A percentile compares a stretch with the other conserved stretches of the same genome.
Evolutionary conservation across 2,329 filamentous ascomycete species (phyloP).

Genomic region (Neoarthrinium moseri): DNA sequence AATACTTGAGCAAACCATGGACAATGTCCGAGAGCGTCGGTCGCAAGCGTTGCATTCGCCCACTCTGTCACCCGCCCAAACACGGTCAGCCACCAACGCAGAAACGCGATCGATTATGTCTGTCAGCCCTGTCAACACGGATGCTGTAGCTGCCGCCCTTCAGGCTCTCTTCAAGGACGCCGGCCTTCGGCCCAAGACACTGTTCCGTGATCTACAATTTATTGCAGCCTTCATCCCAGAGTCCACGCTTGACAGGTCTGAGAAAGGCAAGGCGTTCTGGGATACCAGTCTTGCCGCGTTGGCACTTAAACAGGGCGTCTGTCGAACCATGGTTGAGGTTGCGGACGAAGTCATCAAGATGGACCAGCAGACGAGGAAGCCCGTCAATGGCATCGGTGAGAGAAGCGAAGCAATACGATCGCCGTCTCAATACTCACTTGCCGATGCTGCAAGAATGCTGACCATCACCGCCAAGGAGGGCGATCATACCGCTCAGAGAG

Average conservation of each 20-base stretch:
- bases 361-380: conserved; percentile 62
- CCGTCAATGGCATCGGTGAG: conserved; percentile 33
- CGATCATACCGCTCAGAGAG: conserved; percentile 82
- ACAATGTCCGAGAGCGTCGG: conserved; percentile 67
- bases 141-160: conserved; percentile 65
- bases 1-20: conserved; percentile 63
- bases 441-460: conserved; percentile 85
- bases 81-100: conserved; percentile 39
- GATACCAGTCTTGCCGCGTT: conserved; percentile 85
- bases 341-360: conserved; percentile 68
- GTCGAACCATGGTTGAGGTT: conserved; percentile 77
- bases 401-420: conserved; percentile 41
- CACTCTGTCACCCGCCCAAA: conserved; percentile 30
- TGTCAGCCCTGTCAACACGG: conserved; percentile 52
- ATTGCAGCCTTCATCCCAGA: conserved; percentile 66
- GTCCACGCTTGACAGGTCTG: conserved; percentile 58
- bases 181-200: conserved; percentile 70
- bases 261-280: conserved; percentile 79
- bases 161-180: conserved; percentile 66
- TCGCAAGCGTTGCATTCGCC: conserved; percentile 50
- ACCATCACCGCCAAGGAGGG: conserved; percentile 94
- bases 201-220: conserved; percentile 80
- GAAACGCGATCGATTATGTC: conserved; percentile 51
- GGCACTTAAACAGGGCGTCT: conserved; percentile 84
- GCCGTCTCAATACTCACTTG: conserved; percentile 63